These are phyloP conservation scores for Daldinia sp. DNA, from an alignment of 2,329 filamentous ascomycete genomes.

Conservation along the genomic window DNA sequence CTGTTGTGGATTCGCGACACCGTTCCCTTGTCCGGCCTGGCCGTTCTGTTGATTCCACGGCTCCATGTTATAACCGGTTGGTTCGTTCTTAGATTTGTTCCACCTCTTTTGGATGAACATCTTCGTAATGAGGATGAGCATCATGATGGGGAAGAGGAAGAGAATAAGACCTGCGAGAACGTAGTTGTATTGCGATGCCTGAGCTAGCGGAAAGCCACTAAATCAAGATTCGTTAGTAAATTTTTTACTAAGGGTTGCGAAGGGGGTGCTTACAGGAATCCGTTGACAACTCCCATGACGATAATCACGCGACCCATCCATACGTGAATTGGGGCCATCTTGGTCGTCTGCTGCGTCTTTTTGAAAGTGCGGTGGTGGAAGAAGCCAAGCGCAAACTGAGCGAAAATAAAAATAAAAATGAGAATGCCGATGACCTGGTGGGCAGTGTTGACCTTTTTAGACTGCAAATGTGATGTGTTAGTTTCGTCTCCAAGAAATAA, in stretches of 20 bases:
- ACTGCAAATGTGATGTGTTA: conserved; percentile 52
- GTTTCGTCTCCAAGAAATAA: conserved; percentile 26
- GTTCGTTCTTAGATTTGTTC: conserved; percentile 47
- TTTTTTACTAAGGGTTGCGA: background rate
- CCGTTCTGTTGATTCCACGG: conserved; percentile 38
- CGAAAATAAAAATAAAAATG: conserved; percentile 63
- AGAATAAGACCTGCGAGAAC: conserved; percentile 63
- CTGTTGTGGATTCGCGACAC: conserved; percentile 20
- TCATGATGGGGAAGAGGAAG: conserved; percentile 57
- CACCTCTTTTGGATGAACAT: conserved; percentile 51
- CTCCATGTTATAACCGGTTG: conserved; percentile 48
- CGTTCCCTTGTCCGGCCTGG: conserved; percentile 15
- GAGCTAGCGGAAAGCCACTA: conserved; percentile 69
- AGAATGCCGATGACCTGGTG: conserved; percentile 72
- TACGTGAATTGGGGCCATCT: conserved; percentile 65
- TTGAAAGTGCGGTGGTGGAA: conserved; percentile 67
- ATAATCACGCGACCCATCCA: conserved; percentile 69
- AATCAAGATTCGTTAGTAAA: conserved; percentile 7
- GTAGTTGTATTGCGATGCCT: conserved; percentile 61
- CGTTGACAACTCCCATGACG: conserved; percentile 66
- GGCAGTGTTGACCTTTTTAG: conserved; percentile 62
- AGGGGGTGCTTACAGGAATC: conserved; percentile 62
- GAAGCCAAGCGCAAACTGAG: conserved; percentile 66
- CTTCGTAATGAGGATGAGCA: conserved; percentile 54
- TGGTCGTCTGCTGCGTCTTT: conserved; percentile 62